phyloP scores from a whole-genome alignment of 257 asterid genomes.

The Buddleja alternifolia region DNA sequence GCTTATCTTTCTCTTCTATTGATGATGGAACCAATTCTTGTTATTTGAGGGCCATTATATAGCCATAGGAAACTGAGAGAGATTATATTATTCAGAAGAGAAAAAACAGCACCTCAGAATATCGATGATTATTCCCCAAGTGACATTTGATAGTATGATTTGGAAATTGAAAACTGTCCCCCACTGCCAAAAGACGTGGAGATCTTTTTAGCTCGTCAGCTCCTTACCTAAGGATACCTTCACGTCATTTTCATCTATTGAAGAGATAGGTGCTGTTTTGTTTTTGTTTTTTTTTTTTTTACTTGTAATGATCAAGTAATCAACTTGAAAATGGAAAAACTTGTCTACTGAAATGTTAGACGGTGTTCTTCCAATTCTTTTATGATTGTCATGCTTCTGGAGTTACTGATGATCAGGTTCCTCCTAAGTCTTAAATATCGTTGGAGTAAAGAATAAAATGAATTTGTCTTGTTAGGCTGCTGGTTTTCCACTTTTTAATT shows the following conservation, averaged over 20 bases:
- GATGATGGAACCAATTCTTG: slow-evolving; percentile 7
- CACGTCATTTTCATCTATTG: too few species aligned
- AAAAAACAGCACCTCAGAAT: background rate
- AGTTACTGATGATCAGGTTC: background rate
- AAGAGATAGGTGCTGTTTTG: too few species aligned
- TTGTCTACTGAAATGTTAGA: background rate
- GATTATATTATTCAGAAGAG: background rate
- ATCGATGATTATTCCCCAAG: background rate
- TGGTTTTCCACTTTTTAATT: background rate
- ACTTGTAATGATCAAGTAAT: background rate
- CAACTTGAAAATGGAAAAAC: background rate
- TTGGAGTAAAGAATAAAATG: background rate
- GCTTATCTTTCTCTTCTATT: background rate
- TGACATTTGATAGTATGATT: background rate
- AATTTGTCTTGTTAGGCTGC: background rate
- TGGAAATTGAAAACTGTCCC: too few species aligned
- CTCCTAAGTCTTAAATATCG: background rate
- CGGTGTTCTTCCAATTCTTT: background rate
- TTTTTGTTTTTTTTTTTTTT: too few species aligned
- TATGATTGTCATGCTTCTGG: background rate
- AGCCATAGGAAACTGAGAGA: background rate
- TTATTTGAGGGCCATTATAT: background rate
- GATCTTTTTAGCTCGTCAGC: too few species aligned
- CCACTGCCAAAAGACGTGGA: too few species aligned
- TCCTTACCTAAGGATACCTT: too few species aligned